A percentile compares a stretch with the other conserved stretches of the same genome.
Evolutionary conservation across 2,329 filamentous ascomycete species (phyloP).

Genomic region (Arthrobotrys entomopaga): DNA sequence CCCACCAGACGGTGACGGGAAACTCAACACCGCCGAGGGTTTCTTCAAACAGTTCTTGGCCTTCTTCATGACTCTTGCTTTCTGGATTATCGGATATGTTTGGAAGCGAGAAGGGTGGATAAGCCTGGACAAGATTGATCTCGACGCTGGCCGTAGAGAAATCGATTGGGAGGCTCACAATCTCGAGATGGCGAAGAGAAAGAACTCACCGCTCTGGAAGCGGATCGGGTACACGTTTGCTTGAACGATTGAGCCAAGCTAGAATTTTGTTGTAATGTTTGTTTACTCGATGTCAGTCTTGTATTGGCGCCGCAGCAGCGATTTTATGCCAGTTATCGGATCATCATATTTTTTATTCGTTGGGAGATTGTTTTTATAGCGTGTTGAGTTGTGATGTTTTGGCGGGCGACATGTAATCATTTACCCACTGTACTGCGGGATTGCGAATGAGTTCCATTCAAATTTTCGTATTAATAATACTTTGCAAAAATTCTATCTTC

Average conservation of each 20-base stretch:
- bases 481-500: too few relatives aligned
- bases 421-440: neutral
- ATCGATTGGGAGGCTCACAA: conserved; percentile 74
- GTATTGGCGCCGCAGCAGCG: too few relatives aligned
- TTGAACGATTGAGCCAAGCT: conserved; percentile 2
- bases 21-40: conserved; percentile 61
- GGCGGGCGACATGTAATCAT: neutral
- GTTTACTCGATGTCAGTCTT: neutral
- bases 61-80: conserved; percentile 67
- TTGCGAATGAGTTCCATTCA: neutral
- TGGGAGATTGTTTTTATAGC: neutral
- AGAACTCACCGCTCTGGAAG: conserved; percentile 37
- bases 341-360: neutral
- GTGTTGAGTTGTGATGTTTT: conserved; percentile 1
- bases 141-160: conserved; percentile 71
- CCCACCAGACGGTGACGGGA: conserved; percentile 38
- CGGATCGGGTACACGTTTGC: conserved; percentile 37
- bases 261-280: neutral
- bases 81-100: conserved; percentile 69
- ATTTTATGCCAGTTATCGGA: too few relatives aligned
- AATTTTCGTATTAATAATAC: too few relatives aligned
- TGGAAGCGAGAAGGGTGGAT: conserved; percentile 75
- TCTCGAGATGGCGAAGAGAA: conserved; percentile 58
- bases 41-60: conserved; percentile 70
- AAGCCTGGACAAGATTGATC: conserved; percentile 70